Percentiles rank a stretch among this genome's conserved stretches.
These are phyloP conservation scores for Fusarium longipes DNA, from an alignment of 2,329 filamentous ascomycete species.

Conservation along the genomic window DNA sequence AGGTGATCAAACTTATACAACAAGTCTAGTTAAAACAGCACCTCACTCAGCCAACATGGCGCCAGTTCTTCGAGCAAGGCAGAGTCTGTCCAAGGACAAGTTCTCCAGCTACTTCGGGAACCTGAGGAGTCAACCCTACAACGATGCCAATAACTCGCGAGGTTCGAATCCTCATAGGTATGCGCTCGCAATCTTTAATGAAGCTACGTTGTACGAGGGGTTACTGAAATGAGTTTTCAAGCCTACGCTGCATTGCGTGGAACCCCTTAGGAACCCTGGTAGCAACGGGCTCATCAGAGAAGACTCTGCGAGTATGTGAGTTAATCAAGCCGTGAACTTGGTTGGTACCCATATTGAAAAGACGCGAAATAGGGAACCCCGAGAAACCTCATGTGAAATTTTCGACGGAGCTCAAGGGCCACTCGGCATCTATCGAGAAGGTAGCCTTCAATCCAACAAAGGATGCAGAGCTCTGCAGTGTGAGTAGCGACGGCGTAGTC, in stretches of 20 bases:
- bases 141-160: conserved; percentile 67
- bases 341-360: background rate
- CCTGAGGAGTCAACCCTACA: conserved; percentile 78
- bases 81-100: conserved; percentile 74
- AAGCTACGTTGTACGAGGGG: background rate
- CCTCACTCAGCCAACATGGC: conserved; percentile 51
- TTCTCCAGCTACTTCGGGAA: conserved; percentile 75
- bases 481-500: conserved; percentile 78
- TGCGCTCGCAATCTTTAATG: conserved; percentile 41
- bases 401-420: conserved; percentile 79
- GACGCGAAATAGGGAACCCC: conserved; percentile 70
- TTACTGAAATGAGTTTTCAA: conserved; percentile 50
- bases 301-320: conserved; percentile 78
- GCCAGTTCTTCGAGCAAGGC: conserved; percentile 58
- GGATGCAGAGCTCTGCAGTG: conserved; percentile 80
- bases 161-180: conserved; percentile 68
- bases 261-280: conserved; percentile 86
- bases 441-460: conserved; percentile 82
- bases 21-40: background rate
- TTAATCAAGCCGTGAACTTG: background rate
- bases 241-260: conserved; percentile 86
- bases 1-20: background rate
- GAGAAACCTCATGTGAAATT: conserved; percentile 79
- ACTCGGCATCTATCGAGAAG: conserved; percentile 74
- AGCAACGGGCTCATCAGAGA: conserved; percentile 80